Evolutionary conservation across 2,329 filamentous ascomycete genomes (phyloP), one percentile per base, ranked within the genome.

Genomic region (Aspergillus latus): DNA sequence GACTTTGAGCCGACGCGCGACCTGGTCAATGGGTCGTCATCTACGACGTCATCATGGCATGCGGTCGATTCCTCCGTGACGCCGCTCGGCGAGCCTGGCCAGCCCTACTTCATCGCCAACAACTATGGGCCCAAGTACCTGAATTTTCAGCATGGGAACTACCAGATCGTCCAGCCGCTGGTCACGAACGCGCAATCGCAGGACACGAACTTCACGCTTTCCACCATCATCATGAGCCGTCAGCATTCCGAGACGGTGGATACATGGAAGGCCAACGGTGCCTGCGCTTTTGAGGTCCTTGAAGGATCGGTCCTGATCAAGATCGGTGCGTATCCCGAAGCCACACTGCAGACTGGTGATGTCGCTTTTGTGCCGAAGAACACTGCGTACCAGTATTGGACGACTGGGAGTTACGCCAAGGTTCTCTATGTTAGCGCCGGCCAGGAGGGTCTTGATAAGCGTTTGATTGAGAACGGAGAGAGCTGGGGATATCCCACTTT

Each of bases 61-160:
- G 34, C 65, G 21, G 76, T 77, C 46, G 37, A 62, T 15, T 11
- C 7, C 7, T n/a, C 36, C n/a, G n/a, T 1, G 0, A 46, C 44
- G 0, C 44, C 44, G 4, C 67, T 78, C 8, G 70, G 69, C 5
- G 60, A 72, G 54, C 58, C 65, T 0, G 58, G 58, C 1, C 70
- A 71, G 10, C 75, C 77, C 1, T 77, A 75, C 60, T 79, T 75
- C 58, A 58, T 79, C 37, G 78, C 78, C 32, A 79, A 78, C 58
- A 72, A 75, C 59, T 77, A 75, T 54, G 78, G 78, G 0, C 76
- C 76, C 8, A 79, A 78, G 60, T 78, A 75, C 56, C 68, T 80
- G 4, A 75, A 73, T 60, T 64, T 64, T 21, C 63, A 67, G 46
- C 62, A 65, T n/a, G 72, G 70, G n/a, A 46, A 42, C 29, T 79